Base-by-base conservation (phyloP, 305 asterid genomes). In the Solanum hybrid region DNA sequence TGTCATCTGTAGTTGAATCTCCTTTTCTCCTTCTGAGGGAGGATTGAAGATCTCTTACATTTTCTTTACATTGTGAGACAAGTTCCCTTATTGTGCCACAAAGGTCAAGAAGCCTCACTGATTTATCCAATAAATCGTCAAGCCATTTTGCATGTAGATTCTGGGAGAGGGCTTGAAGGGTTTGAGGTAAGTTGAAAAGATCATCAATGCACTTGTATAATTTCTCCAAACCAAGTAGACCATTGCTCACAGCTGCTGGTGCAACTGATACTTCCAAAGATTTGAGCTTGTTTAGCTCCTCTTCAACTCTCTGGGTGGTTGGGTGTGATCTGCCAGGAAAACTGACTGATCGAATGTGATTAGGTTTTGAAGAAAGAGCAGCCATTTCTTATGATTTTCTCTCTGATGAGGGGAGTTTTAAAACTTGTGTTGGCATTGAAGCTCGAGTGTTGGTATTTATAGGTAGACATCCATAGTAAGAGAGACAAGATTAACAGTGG, bases 251-350 rank as follows among this genome's bases (percentile, higher is more conserved):
- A 31, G 34, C 78, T 78, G 12, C 42, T 56, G 87, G 85, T 77
- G 90, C 32, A 79, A 29, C 15, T 78, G 90, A 82, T 37, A 72
- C 34, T 81, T 82, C 32, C 72, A 84, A 71, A 69, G 88, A 36
- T 81, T 42, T 89, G 73, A 89, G 76, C 81, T 69, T 79, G 75
- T 64, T 82, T 35, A 89, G 88, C 51, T 89, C 91, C 32, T 75
- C 86, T 85, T 85, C 89, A 51, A 72, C 35, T 89, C 78, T 85
- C 38, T 38, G 89, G 31, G 73, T 75, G 86, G 38, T 85, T 10
- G 91, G 86, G 22, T 89, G 91, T 85, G 79, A 73, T 89, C 78
- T 85, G 78, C 78, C 66, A 27, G 89, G 91, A 72, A 89, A 75
- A 73, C 91, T 89, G 79, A 85, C 38, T 42, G 91, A 89, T 75